Percentiles rank a stretch among this genome's conserved stretches.
These are phyloP conservation scores for Umbilicus rupestris DNA, from an alignment of 164 flowering plant species.

Conservation along the genomic window DNA sequence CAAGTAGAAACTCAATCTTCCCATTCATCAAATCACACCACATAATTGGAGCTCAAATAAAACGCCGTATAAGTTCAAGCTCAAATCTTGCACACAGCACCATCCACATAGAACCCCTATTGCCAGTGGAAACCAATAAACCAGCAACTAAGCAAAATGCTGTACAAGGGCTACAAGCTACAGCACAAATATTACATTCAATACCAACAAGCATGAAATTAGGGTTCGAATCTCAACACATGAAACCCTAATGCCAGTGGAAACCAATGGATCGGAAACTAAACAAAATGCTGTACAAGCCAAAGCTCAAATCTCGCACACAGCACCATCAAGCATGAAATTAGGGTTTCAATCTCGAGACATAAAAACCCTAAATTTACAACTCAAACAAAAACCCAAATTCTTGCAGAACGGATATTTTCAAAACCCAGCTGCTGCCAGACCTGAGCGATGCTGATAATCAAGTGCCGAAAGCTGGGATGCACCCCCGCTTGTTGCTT, in stretches of 20 bases:
- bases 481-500: slow-evolving; percentile 60
- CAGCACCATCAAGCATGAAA: neutral
- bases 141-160: too few species aligned
- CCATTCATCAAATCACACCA: neutral
- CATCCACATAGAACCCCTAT: too few species aligned
- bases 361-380: neutral
- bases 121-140: too few species aligned
- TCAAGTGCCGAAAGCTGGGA: slow-evolving; percentile 59
- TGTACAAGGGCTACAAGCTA: too few species aligned
- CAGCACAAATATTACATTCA: too few species aligned
- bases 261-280: neutral
- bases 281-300: neutral
- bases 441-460: slow-evolving; percentile 73
- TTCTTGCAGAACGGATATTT: neutral
- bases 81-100: neutral
- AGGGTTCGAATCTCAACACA: neutral
- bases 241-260: too few species aligned
- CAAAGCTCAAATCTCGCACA: neutral
- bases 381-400: neutral
- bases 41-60: neutral
- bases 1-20: neutral
- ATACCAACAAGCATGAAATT: too few species aligned
- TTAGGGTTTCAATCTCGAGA: too few species aligned
- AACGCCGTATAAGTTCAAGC: too few species aligned
- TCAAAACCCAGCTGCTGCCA: neutral